Evolutionary conservation across 2,329 filamentous ascomycete genomes (phyloP).

Genomic region (Fusarium pseudoanthophilum): DNA sequence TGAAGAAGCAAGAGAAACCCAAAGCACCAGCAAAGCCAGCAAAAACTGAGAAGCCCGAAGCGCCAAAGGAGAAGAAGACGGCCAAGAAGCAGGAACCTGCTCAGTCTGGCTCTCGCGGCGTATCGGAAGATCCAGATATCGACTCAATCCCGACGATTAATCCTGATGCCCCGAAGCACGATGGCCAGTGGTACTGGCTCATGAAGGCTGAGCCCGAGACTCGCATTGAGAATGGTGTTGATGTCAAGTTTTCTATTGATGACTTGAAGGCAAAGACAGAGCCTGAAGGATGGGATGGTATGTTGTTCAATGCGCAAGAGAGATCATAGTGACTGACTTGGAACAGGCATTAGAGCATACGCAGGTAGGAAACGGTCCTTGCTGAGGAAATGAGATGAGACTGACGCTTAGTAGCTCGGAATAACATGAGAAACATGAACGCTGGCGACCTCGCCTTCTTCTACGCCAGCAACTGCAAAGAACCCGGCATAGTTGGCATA

Average conservation of each 20-base stretch:
- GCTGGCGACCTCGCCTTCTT: constrained; percentile 94
- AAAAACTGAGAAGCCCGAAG: neutral
- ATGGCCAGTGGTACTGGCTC: constrained; percentile 73
- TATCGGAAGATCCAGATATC: constrained; percentile 46
- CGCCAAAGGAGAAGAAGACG: neutral
- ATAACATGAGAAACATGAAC: constrained; percentile 92
- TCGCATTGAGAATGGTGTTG: constrained; percentile 84
- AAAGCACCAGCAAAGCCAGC: neutral
- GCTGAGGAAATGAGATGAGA: rapidly evolving
- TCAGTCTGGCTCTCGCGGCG: neutral
- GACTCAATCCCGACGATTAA: constrained; percentile 52
- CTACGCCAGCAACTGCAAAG: constrained; percentile 94
- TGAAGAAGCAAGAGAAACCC: constrained; percentile 6
- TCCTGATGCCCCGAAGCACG: constrained; percentile 52
- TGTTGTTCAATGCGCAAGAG: constrained; percentile 38
- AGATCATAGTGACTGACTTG: neutral
- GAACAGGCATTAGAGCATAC: constrained; percentile 61
- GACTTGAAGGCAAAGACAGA: constrained; percentile 77
- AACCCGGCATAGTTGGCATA: constrained; percentile 85
- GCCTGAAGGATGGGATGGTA: constrained; percentile 93
- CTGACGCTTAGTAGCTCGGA: constrained; percentile 67
- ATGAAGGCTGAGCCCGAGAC: constrained; percentile 91
- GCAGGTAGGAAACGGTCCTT: constrained; percentile 47
- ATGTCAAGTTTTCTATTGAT: constrained; percentile 95
- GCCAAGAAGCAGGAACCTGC: neutral